Base-by-base conservation (phyloP, 2,329 filamentous ascomycete genomes). In the Exophiala xenobiotica region DNA sequence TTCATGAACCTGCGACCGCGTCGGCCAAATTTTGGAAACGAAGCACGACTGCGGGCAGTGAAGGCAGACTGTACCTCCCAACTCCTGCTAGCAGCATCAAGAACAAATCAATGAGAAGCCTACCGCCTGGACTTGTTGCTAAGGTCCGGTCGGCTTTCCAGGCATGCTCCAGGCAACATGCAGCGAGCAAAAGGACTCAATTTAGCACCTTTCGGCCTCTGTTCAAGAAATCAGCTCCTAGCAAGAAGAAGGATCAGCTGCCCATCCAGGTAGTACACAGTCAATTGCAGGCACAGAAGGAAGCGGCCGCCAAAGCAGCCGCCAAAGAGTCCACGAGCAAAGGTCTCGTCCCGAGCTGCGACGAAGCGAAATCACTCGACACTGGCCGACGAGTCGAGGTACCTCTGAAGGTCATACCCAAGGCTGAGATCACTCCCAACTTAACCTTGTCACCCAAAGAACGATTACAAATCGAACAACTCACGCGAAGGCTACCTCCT, bases 391-490 rank as follows among this genome's bases (percentile, higher is more conserved):
- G 51, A 37, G 49, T 62, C 14, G 46, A 55, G 23, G 57, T 62
- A 4, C 60, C 60, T 12, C 31, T 57, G 41, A 57, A 54, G 43
- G 53, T 60, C 20, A 58, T 62, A n/a, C 60, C 60, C 1, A 57
- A 59, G 49, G 60, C 60, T 26, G 46, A 62, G 39, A 50, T 62
- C 39, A 46, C 51, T 12, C 58, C 56, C 5, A 54, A 55, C 26
- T 23, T 60, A 27, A 60, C 49, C n/a, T 49, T 62, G 27, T 54
- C 56, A 11, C 60, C 60, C 1, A 54, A 54, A 52, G 54, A 62
- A 50, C 47, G 60, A 31, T 51, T 62, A 19, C 60, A 62, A 23
- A 59, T 62, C 23, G 60, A 62, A 35, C 50, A 61, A 29, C 35
- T 60, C 42, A 62, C 60, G 35, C 41, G 60, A 16, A 49, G 31